Conservation (phyloP, 495 filamentous ascomycete species). For the Jackrogersella multiformis region DNA sequence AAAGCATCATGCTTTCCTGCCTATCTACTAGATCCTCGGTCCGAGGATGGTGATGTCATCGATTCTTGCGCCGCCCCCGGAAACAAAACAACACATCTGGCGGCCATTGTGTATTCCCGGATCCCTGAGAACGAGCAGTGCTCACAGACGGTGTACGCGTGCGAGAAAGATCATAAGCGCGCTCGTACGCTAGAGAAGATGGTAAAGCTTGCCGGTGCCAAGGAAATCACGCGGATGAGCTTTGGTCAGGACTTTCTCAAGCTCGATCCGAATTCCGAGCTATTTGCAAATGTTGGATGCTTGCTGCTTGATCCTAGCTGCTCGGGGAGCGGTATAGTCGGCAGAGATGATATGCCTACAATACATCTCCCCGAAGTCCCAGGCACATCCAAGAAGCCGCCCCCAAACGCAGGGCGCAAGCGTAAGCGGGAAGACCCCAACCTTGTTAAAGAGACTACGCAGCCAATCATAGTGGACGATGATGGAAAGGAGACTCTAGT, state of each 20-base stretch:
- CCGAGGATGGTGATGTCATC: constrained; percentile 74
- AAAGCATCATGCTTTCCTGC: constrained; percentile 97
- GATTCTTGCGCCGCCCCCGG: constrained; percentile 95
- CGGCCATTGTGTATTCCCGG: constrained; percentile 67
- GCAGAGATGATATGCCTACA: constrained; percentile 76
- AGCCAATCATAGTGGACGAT: constrained; percentile 58
- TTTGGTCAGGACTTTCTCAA: constrained; percentile 81
- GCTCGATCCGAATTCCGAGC: constrained; percentile 64
- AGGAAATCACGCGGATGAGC: constrained; percentile 69
- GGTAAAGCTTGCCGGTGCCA: constrained; percentile 77
- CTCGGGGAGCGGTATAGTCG: constrained; percentile 92
- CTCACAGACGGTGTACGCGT: constrained; percentile 66
- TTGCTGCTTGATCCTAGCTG: constrained; percentile 92
- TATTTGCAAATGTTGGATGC: constrained; percentile 70
- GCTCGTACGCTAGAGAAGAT: constrained; percentile 81
- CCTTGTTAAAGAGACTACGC: constrained; percentile 38
- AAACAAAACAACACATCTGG: constrained; percentile 96
- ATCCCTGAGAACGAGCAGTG: constrained; percentile 39
- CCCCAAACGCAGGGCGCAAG: constrained; percentile 45
- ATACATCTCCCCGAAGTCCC: constrained; percentile 64
- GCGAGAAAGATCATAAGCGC: constrained; percentile 72
- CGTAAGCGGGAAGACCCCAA: constrained; percentile 50
- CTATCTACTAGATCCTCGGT: constrained; percentile 72
- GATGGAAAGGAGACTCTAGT: constrained; percentile 56
- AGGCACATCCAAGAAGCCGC: constrained; percentile 30